phyloP scores from a whole-genome alignment of 2,329 filamentous ascomycete genomes.

The Fusarium proliferatum region DNA sequence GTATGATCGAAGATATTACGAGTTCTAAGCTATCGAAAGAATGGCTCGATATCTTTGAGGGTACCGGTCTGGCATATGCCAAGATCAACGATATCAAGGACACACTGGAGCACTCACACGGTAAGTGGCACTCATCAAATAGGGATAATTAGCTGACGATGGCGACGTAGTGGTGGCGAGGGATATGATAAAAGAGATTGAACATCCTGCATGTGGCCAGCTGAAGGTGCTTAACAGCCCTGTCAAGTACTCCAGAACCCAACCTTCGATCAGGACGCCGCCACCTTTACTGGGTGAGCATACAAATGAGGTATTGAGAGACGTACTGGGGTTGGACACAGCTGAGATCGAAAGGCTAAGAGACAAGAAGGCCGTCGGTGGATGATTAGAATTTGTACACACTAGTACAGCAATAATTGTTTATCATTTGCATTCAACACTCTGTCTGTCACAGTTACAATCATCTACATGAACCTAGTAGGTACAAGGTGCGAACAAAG shows the following conservation, averaged over 20 bases:
- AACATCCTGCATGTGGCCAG: constrained; percentile 82
- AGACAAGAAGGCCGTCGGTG: not conserved
- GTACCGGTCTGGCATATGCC: constrained; percentile 87
- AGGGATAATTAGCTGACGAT: no score
- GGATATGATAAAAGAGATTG: constrained; percentile 86
- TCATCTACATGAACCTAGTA: not conserved
- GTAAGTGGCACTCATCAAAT: constrained; percentile 52
- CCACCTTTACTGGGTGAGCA: constrained; percentile 89
- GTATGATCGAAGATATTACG: constrained; percentile 79
- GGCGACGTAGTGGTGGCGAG: constrained; percentile 61
- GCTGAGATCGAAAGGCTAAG: not conserved
- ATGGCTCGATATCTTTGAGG: constrained; percentile 87
- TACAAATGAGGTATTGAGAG: constrained; percentile 76
- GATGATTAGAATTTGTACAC: not conserved
- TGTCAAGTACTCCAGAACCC: constrained; percentile 88
- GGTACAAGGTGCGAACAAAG: not conserved
- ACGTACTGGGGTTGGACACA: not conserved
- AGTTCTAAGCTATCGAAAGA: constrained; percentile 80
- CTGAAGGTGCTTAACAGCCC: constrained; percentile 92
- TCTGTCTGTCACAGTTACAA: rapidly evolving
- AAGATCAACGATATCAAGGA: constrained; percentile 92
- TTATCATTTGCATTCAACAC: rapidly evolving
- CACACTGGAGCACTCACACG: constrained; percentile 85
- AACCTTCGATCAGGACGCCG: constrained; percentile 76
- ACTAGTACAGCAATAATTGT: not conserved